Conservation (phyloP, 352 stramenopile genomes). For the Blastocystis sp. region DNA sequence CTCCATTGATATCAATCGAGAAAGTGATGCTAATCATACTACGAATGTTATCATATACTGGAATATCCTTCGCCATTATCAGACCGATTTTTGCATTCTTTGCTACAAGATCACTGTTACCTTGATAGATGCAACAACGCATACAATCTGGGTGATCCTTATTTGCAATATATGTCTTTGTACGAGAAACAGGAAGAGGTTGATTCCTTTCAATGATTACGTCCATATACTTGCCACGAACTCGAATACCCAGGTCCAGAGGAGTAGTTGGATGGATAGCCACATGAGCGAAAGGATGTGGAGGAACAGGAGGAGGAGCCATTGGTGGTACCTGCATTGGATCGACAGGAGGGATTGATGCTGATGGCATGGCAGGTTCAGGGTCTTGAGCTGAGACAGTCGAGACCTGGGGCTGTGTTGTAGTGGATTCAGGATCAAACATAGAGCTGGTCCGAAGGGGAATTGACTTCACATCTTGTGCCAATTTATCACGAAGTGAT, state of each 20-base stretch:
- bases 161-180: conserved; percentile 5
- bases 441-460: neutral
- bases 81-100: conserved; percentile 27
- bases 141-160: conserved; percentile 17
- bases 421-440: neutral
- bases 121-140: conserved; percentile 32
- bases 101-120: neutral
- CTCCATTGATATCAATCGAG: conserved; percentile 19
- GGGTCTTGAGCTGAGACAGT: neutral
- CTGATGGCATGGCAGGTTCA: neutral
- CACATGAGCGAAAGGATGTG: neutral
- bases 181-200: neutral
- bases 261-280: conserved; percentile 24
- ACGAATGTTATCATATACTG: neutral
- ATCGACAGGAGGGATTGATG: neutral
- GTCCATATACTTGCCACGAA: conserved; percentile 10
- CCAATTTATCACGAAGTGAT: neutral
- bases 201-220: conserved; percentile 24
- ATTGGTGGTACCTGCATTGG: neutral
- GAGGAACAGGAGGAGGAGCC: neutral
- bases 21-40: conserved; percentile 3
- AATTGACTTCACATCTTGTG: neutral
- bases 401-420: neutral
- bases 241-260: conserved; percentile 29
- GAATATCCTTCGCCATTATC: neutral